Evolutionary conservation across 108 stramenopile genomes (phyloP), one percentile per base, ranked within the genome.

Genomic region (Pseudonitzschia multistriata): DNA sequence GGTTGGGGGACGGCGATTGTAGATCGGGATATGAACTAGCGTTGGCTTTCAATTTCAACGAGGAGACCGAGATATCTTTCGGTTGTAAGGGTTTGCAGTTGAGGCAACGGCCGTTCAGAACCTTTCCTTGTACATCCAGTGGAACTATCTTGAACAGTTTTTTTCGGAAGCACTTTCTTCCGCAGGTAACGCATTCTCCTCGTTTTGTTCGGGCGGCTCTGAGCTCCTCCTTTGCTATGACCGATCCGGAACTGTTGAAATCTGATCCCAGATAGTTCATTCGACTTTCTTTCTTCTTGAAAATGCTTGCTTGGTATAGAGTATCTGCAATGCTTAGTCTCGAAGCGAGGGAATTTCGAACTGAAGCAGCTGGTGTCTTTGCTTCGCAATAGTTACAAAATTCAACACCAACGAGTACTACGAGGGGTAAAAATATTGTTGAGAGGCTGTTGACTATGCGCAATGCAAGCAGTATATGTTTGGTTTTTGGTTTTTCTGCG

Each of bases 161-260:
- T 54, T 89, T 92, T 64, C 83, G 62, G 75, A 81, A 89, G 62
- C 84, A 85, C 72, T 92, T 86, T 62, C 66, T 72, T 15, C 91
- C 91, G 64, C 91, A 92, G 0, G 79, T 81, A 36, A 86, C 39
- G 69, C 91, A 92, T 78, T 92, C 79, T 63, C 91, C 91, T 61
- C 81, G 76, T 69, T 82, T 85, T 45, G 72, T 66, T 19, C 91
- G 81, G 29, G 76, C 57, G 13, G 83, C 81, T 59, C 76, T 72
- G 25, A 92, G 70, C 54, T 92, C 71, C 27, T 37, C 36, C 45
- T 71, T 69, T 62, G 73, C 74, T 78, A 92, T 85, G 62, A 92
- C 86, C 49, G 83, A 83, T 3, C 91, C 91, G 24, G 80, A 82
- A 34, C 63, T 71, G 68, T 81, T 76, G 77, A 92, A 81, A 74